phyloP scores from a whole-genome alignment of 2,329 filamentous ascomycete genomes.

The Colletotrichum incanum region DNA sequence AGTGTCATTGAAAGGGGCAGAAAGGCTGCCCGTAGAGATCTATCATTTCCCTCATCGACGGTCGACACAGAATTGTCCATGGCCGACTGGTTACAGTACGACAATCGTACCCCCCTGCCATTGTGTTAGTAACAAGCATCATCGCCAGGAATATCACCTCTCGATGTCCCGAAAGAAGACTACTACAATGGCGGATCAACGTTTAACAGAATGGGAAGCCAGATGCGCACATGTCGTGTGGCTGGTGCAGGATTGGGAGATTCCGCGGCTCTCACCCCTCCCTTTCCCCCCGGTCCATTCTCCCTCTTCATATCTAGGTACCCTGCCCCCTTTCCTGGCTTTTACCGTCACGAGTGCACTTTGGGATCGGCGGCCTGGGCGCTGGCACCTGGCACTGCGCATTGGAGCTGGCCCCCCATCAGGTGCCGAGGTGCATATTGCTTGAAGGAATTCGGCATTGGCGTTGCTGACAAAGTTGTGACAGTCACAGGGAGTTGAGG shows the following conservation, averaged over 20 bases:
- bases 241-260: slow-evolving; percentile 8
- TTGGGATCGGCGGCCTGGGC: slow-evolving; percentile 32
- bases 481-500: slow-evolving; percentile 4
- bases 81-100: slow-evolving; percentile 7
- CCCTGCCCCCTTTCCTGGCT: slow-evolving; percentile 14
- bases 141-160: slow-evolving; percentile 13
- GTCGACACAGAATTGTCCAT: slow-evolving; percentile 6
- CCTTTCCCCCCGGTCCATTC: background rate
- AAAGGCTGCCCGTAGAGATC: background rate
- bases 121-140: background rate
- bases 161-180: background rate
- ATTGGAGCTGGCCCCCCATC: slow-evolving; percentile 8
- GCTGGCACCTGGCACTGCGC: slow-evolving; percentile 33
- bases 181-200: slow-evolving; percentile 1
- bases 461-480: background rate
- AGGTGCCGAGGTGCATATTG: slow-evolving; percentile 35
- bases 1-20: background rate
- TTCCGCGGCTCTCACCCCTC: slow-evolving; percentile 19
- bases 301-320: background rate
- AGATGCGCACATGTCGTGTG: slow-evolving; percentile 33
- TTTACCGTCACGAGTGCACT: slow-evolving; percentile 37
- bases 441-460: background rate
- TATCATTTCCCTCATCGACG: background rate
- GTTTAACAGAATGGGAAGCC: slow-evolving; percentile 20
- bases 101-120: background rate